Evolutionary conservation across 441 rosid genomes (phyloP).

Genomic region (Arabidopsis hybrid): DNA sequence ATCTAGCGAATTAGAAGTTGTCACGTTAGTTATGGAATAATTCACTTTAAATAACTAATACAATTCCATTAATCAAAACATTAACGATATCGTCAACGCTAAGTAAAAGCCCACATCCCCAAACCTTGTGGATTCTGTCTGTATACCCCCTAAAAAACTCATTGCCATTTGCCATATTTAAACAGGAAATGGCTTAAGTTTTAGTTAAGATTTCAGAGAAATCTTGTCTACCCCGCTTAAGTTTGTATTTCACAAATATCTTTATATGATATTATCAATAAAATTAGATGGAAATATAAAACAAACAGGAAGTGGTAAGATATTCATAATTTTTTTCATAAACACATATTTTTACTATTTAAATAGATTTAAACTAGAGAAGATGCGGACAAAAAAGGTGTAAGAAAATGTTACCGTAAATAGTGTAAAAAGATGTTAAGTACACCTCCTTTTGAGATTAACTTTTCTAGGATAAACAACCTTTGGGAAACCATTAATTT

Average conservation of each 20-base stretch:
- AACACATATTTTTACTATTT: neutral
- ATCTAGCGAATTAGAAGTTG: conserved; percentile 35
- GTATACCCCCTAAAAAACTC: conserved; percentile 23
- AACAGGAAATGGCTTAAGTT: too few relatives aligned
- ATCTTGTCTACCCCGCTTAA: too few relatives aligned
- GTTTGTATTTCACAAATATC: too few relatives aligned
- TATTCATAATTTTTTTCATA: neutral
- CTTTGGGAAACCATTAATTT: conserved; percentile 7
- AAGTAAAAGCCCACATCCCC: conserved; percentile 41
- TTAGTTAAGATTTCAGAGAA: too few relatives aligned
- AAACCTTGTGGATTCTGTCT: conserved; percentile 30
- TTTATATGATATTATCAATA: too few relatives aligned
- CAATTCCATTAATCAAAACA: conserved; percentile 43
- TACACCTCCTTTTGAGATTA: conserved; percentile 21
- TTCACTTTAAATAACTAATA: conserved; percentile 29
- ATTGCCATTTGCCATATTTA: neutral
- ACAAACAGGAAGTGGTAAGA: neutral
- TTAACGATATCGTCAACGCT: conserved; percentile 43
- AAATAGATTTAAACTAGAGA: neutral
- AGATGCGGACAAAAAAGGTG: neutral
- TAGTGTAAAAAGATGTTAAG: conserved; percentile 3
- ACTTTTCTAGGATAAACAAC: neutral
- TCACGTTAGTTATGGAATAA: conserved; percentile 35
- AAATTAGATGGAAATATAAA: too few relatives aligned
- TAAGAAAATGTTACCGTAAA: neutral